phyloP scores from a whole-genome alignment of 1,284 basidiomycete species.

The Cryptococcus maquisensis region DNA sequence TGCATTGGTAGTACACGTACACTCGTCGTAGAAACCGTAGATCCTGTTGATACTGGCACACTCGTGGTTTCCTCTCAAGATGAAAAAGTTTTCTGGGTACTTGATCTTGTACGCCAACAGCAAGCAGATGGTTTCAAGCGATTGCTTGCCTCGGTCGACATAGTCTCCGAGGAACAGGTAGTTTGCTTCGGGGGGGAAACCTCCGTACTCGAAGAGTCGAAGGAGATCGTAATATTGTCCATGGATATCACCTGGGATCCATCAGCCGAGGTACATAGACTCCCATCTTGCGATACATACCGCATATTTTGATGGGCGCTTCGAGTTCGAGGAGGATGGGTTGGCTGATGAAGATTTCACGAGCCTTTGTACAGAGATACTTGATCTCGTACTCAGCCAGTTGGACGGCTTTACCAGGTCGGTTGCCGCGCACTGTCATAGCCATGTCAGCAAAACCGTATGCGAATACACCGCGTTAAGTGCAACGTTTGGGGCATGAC shows the following conservation, averaged over 20 bases:
- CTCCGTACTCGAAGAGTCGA: constrained; percentile 59
- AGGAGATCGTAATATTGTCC: constrained; percentile 59
- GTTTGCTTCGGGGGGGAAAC: constrained; percentile 60
- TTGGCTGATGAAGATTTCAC: constrained; percentile 94
- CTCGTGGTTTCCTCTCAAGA: constrained; percentile 61
- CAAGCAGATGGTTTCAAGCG: constrained; percentile 58
- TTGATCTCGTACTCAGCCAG: constrained; percentile 76
- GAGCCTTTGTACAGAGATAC: constrained; percentile 90
- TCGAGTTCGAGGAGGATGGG: constrained; percentile 96
- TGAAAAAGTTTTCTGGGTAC: constrained; percentile 62
- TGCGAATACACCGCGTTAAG: no score
- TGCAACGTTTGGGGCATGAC: constrained; percentile 36
- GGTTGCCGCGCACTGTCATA: constrained; percentile 56
- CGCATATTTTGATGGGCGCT: constrained; percentile 98
- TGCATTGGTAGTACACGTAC: no score
- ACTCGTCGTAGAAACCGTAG: constrained; percentile 62
- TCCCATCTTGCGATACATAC: constrained; percentile 84
- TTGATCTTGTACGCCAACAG: constrained; percentile 59
- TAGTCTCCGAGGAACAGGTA: constrained; percentile 63
- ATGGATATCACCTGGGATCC: not conserved
- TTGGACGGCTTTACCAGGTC: constrained; percentile 59
- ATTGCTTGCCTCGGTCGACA: constrained; percentile 60
- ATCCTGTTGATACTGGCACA: constrained; percentile 59
- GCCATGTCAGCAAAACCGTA: not conserved
- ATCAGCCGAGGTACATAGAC: not conserved